Conservation (phyloP, 306 rosid genomes). For the Cucurbita argyrosperma region DNA sequence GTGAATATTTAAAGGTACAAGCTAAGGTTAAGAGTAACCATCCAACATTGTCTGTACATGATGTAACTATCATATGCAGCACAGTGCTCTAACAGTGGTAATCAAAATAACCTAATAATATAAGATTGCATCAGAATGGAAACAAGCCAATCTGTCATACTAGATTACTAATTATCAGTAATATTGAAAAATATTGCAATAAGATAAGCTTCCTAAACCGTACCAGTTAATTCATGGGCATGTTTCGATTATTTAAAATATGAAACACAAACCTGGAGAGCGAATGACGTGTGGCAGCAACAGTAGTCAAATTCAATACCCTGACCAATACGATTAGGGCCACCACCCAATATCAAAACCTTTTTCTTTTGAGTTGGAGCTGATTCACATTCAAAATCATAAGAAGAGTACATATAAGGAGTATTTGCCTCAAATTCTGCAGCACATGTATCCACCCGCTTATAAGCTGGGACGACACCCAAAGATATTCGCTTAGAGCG, state of each 20-base stretch:
- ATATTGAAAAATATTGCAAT: neutral
- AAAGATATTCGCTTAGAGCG: conserved; percentile 48
- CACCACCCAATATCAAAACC: conserved; percentile 92
- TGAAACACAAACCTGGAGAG: conserved; percentile 59
- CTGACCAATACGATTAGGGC: conserved; percentile 97
- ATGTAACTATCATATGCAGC: neutral
- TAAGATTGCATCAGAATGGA: neutral
- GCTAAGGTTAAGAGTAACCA: neutral
- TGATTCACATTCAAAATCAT: conserved; percentile 93
- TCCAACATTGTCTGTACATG: neutral
- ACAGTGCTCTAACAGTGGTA: neutral
- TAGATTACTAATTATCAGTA: neutral
- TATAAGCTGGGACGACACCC: conserved; percentile 68
- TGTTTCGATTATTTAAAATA: neutral
- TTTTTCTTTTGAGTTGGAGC: conserved; percentile 72
- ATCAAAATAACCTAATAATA: neutral
- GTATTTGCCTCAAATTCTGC: conserved; percentile 99
- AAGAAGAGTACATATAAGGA: conserved; percentile 97
- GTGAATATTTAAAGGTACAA: neutral
- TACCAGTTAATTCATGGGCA: neutral
- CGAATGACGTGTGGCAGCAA: conserved; percentile 88
- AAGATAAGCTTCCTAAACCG: neutral
- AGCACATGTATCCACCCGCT: conserved; percentile 96
- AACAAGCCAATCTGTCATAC: neutral
- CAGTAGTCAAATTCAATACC: conserved; percentile 99